Conservation (phyloP, 768 basidiomycete genomes). For the Tricholomella constricta region DNA sequence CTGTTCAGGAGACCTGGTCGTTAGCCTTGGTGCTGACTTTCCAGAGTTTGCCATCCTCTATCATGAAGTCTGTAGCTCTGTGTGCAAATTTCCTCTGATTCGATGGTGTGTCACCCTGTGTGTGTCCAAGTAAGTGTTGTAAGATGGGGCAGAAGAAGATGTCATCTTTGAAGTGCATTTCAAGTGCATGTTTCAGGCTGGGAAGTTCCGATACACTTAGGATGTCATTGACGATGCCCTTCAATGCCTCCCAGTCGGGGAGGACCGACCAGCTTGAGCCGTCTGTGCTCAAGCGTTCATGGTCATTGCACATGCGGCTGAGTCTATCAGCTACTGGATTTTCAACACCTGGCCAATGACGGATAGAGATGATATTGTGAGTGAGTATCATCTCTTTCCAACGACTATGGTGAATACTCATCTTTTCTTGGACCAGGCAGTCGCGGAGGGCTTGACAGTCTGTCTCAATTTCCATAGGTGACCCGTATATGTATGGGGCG, state of each 20-base stretch:
- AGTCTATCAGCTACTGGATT: slow-evolving; percentile 32
- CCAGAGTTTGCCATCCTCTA: slow-evolving; percentile 5
- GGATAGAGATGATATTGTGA: slow-evolving; percentile 24
- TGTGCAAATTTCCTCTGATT: not conserved
- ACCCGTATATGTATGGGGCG: slow-evolving; percentile 24
- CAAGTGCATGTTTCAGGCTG: too few relatives aligned
- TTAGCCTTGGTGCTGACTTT: not conserved
- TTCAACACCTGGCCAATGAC: slow-evolving; percentile 19
- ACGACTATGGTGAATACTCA: slow-evolving; percentile 26
- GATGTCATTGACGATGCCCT: not conserved
- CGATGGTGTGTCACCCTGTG: not conserved
- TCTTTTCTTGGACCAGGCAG: slow-evolving; percentile 16
- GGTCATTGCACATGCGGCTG: slow-evolving; percentile 22
- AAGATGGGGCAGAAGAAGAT: not conserved
- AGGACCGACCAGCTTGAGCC: not conserved
- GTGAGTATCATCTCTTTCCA: slow-evolving; percentile 34
- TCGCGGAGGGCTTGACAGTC: slow-evolving; percentile 34
- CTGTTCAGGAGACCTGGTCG: not conserved
- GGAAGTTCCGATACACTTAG: not conserved
- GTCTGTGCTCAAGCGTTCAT: not conserved
- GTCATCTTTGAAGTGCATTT: not conserved
- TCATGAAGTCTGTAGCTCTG: not conserved
- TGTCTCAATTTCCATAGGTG: slow-evolving; percentile 31
- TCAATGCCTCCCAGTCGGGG: not conserved
- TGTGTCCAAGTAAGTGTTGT: not conserved